These are phyloP conservation scores for Leersia perrieri DNA, from an alignment of 176 grass and related monocot species.

Conservation along the genomic window DNA sequence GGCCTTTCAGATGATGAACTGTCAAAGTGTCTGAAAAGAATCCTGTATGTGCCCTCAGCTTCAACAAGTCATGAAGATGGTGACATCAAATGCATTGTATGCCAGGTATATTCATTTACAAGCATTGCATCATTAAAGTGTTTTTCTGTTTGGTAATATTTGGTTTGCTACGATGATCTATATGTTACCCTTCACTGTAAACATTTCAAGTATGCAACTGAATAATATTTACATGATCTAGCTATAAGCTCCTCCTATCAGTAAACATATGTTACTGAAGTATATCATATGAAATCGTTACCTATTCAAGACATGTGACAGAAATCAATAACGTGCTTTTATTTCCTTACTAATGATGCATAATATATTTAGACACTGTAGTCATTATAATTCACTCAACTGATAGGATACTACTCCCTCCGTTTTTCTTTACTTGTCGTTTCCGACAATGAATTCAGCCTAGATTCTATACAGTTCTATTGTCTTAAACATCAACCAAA, in stretches of 20 bases:
- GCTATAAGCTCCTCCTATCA: not conserved
- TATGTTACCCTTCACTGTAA: not conserved
- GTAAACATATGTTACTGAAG: not conserved
- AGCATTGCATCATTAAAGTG: not conserved
- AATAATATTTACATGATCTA: not conserved
- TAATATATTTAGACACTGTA: not conserved
- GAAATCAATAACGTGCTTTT: not conserved
- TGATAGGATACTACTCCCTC: not conserved
- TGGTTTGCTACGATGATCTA: not conserved
- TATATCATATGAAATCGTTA: not conserved
- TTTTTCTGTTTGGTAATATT: not conserved
- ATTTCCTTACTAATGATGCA: not conserved
- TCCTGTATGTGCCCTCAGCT: conserved; percentile 30
- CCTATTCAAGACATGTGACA: not conserved
- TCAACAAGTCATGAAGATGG: conserved; percentile 44
- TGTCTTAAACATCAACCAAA: no score
- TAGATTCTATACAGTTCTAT: no score
- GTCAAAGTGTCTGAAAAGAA: conserved; percentile 57
- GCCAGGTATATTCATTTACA: conserved; percentile 48
- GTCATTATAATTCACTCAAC: not conserved
- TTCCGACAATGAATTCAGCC: no score
- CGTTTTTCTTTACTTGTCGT: no score
- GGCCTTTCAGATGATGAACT: conserved; percentile 64
- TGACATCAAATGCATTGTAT: conserved; percentile 74
- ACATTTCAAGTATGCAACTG: not conserved